A percentile compares a stretch with the other conserved stretches of the same genome.
These are phyloP conservation scores for Colletotrichum phormii DNA, from an alignment of 2,329 filamentous ascomycete species.

Conservation along the genomic window DNA sequence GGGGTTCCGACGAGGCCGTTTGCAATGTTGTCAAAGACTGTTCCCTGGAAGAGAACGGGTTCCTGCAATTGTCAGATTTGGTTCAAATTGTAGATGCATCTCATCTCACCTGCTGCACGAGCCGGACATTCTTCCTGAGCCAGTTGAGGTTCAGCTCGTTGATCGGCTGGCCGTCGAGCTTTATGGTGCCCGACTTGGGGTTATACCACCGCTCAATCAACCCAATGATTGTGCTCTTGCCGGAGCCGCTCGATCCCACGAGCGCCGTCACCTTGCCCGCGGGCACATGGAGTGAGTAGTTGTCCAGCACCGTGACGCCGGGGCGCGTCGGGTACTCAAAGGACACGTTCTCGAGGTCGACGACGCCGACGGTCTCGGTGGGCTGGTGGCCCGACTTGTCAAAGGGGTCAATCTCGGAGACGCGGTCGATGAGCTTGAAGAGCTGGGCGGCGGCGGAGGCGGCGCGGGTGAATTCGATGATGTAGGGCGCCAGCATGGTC, in stretches of 20 bases:
- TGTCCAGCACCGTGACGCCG: conserved; percentile 52
- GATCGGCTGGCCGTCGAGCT: conserved; percentile 49
- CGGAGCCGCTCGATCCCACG: conserved; percentile 50
- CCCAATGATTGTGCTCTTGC: conserved; percentile 54
- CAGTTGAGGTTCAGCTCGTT: conserved; percentile 51
- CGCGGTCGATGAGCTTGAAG: conserved; percentile 51
- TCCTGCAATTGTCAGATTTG: conserved; percentile 42
- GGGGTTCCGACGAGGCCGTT: conserved; percentile 56
- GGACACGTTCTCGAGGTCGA: conserved; percentile 54
- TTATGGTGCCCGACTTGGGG: conserved; percentile 47
- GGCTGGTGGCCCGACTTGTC: conserved; percentile 46
- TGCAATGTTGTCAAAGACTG: conserved; percentile 63
- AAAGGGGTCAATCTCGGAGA: conserved; percentile 51
- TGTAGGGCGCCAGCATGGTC: conserved; percentile 50
- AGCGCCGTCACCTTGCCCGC: conserved; percentile 58
- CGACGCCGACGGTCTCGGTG: conserved; percentile 43
- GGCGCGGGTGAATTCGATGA: conserved; percentile 52
- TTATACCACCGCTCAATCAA: conserved; percentile 55
- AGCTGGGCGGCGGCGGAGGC: conserved; percentile 49
- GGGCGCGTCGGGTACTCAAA: conserved; percentile 60
- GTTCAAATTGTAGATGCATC: background rate
- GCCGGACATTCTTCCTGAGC: conserved; percentile 51
- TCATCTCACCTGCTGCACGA: conserved; percentile 47
- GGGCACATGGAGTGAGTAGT: conserved; percentile 55
- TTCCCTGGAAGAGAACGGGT: conserved; percentile 52